phyloP scores from a whole-genome alignment of 768 basidiomycete species.

The Boletus subcaerulescens region DNA sequence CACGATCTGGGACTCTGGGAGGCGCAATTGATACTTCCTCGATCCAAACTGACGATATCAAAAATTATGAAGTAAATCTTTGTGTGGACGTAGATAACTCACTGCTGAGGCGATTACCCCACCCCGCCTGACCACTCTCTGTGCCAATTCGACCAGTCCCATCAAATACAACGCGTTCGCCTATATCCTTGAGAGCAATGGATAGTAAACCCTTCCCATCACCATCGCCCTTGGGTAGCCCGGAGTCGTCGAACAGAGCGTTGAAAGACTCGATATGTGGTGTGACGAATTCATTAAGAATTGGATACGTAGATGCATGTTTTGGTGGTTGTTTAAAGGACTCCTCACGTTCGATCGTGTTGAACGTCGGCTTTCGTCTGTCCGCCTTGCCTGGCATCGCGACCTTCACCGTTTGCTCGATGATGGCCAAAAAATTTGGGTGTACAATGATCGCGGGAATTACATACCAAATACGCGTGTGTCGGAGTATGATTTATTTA shows the following conservation, averaged over 20 bases:
- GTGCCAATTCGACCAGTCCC: constrained; percentile 53
- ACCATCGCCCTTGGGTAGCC: constrained; percentile 68
- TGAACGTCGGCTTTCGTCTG: constrained; percentile 58
- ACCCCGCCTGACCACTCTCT: constrained; percentile 51
- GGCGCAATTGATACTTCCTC: constrained; percentile 78
- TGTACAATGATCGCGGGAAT: constrained; percentile 22
- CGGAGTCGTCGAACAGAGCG: constrained; percentile 90
- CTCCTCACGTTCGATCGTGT: constrained; percentile 77
- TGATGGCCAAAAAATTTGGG: constrained; percentile 4
- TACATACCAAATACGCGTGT: constrained; percentile 21
- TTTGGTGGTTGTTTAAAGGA: constrained; percentile 73
- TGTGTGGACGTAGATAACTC: constrained; percentile 34
- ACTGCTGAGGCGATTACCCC: constrained; percentile 88
- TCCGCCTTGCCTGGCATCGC: constrained; percentile 52
- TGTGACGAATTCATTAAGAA: constrained; percentile 87
- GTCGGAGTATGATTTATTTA: constrained; percentile 17
- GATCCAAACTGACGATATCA: constrained; percentile 73
- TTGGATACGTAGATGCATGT: constrained; percentile 65
- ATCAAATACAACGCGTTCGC: constrained; percentile 92
- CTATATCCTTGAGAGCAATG: constrained; percentile 78
- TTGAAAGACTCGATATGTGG: constrained; percentile 98
- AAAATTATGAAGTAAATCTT: constrained; percentile 4
- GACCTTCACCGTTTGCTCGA: not conserved
- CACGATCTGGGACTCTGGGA: constrained; percentile 86
- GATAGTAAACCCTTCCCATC: constrained; percentile 79